Evolutionary conservation across 2,329 filamentous ascomycete genomes (phyloP).

Genomic region (Penicillium janthinellum): DNA sequence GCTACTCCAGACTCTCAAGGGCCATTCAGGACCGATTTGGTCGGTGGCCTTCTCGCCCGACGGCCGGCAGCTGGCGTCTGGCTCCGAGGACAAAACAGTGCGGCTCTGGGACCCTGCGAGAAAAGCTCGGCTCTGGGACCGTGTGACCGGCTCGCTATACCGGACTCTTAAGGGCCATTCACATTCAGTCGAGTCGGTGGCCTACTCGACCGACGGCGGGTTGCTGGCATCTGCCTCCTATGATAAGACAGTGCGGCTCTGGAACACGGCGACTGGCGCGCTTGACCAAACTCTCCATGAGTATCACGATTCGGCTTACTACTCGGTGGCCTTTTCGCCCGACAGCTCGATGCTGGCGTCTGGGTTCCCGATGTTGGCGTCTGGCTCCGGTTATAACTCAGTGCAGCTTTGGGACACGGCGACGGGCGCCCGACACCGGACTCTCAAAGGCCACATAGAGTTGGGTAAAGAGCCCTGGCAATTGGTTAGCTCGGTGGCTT

Average conservation of each 20-base stretch:
- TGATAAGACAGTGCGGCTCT: background rate
- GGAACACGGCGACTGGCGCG: background rate
- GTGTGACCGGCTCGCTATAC: background rate
- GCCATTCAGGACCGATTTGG: conserved; percentile 24
- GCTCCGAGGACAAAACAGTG: conserved; percentile 10
- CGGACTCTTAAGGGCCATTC: background rate
- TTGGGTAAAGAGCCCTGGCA: too few relatives aligned
- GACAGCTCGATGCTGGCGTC: conserved; percentile 3
- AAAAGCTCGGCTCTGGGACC: conserved; percentile 6
- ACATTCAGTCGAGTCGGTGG: background rate
- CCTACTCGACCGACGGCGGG: background rate
- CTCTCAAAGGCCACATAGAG: background rate
- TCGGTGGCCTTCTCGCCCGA: conserved; percentile 18
- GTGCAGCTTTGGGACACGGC: conserved; percentile 2
- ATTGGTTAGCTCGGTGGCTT: background rate
- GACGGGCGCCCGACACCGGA: background rate
- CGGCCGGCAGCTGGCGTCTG: conserved; percentile 20
- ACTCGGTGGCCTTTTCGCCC: conserved; percentile 6
- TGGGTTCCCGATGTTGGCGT: background rate
- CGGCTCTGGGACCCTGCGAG: conserved; percentile 16
- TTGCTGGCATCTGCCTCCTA: background rate
- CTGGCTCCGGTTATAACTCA: background rate
- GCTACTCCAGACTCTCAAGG: background rate
- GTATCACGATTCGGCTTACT: too few relatives aligned
- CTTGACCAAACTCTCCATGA: conserved; percentile 1